Conservation (phyloP, 2,329 filamentous ascomycete genomes). For the Claviceps pazoutovae region DNA sequence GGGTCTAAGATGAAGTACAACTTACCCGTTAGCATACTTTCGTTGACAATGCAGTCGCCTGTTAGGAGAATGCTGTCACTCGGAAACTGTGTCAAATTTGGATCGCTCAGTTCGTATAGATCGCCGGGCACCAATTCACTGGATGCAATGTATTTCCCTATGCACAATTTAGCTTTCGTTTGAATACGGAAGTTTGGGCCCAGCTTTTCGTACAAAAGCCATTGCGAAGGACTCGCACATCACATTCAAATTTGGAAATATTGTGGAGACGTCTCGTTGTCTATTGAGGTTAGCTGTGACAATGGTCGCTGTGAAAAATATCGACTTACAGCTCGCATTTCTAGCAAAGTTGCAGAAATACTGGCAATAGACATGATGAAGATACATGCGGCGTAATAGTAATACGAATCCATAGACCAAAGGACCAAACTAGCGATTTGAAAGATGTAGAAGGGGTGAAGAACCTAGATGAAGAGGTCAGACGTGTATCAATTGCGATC, state of each 20-base stretch:
- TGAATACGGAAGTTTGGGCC: not conserved
- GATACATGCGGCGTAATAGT: conserved; percentile 93
- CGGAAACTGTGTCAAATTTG: conserved; percentile 73
- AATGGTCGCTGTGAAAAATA: not conserved
- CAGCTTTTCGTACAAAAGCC: conserved; percentile 60
- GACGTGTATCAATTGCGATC: not conserved
- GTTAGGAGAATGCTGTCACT: conserved; percentile 84
- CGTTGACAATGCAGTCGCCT: conserved; percentile 96
- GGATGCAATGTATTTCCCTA: conserved; percentile 72
- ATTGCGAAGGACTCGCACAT: conserved; percentile 82
- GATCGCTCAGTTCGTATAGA: conserved; percentile 93
- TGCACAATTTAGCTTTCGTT: not conserved
- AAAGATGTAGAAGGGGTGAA: conserved; percentile 97
- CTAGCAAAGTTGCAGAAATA: conserved; percentile 76
- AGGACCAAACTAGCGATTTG: conserved; percentile 87
- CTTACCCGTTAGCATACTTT: conserved; percentile 80
- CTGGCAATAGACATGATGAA: conserved; percentile 89
- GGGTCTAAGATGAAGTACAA: conserved; percentile 7
- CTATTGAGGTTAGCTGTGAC: conserved; percentile 19
- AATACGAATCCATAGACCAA: conserved; percentile 94
- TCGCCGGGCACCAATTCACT: conserved; percentile 87
- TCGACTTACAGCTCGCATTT: conserved; percentile 61
- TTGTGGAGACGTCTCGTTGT: conserved; percentile 86
- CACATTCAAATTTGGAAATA: conserved; percentile 89
- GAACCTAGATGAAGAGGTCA: conserved; percentile 38